Percentiles rank a stretch among this genome's conserved stretches.
Conservation (phyloP, 768 basidiomycete species). For the Pleurotus sapidus region DNA sequence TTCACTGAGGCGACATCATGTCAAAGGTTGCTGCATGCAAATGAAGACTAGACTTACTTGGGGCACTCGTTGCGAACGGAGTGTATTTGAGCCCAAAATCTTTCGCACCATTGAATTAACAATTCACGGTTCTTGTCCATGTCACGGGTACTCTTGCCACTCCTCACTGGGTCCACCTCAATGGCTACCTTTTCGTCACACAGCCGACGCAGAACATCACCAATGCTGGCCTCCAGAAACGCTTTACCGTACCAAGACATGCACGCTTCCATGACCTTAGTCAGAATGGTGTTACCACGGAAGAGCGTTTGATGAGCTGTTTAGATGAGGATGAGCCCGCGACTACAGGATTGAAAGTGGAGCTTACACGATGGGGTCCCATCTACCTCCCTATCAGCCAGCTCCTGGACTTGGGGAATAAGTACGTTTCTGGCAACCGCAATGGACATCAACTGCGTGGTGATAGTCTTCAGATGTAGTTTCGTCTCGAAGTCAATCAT, state of each 20-base stretch:
- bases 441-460: conserved; percentile 61
- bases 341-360: background rate
- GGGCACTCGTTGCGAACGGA: conserved; percentile 72
- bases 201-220: conserved; percentile 63
- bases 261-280: conserved; percentile 74
- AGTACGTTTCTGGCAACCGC: conserved; percentile 66
- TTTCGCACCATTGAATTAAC: conserved; percentile 74
- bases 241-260: conserved; percentile 81
- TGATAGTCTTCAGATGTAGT: conserved; percentile 62
- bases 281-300: conserved; percentile 63
- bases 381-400: conserved; percentile 70
- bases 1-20: conserved; percentile 46
- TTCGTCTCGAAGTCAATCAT: conserved; percentile 68
- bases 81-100: conserved; percentile 83
- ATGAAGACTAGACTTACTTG: conserved; percentile 42
- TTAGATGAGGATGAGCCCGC: conserved; percentile 3
- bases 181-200: conserved; percentile 73
- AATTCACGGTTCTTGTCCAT: conserved; percentile 65
- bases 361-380: conserved; percentile 61
- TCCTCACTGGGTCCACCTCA: conserved; percentile 78
- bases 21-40: conserved; percentile 6
- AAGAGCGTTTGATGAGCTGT: conserved; percentile 77
- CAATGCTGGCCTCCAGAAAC: conserved; percentile 81
- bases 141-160: conserved; percentile 57
- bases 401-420: conserved; percentile 66